Evolutionary conservation across 2,329 filamentous ascomycete genomes (phyloP).

Genomic region (Alternaria sp.): DNA sequence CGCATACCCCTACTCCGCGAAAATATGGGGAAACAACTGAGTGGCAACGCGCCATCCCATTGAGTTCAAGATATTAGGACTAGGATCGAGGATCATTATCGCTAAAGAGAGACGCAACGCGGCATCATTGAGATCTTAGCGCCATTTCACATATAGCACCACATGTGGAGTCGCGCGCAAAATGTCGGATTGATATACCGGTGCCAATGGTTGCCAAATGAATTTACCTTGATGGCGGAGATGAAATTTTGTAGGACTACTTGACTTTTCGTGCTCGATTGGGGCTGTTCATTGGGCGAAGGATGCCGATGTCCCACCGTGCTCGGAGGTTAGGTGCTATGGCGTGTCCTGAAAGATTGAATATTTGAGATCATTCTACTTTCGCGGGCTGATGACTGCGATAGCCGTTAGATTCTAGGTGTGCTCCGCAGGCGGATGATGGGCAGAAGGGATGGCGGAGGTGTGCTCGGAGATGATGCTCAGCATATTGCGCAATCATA

Average conservation of each 20-base stretch:
- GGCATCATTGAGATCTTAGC: background rate
- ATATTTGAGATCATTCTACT: background rate
- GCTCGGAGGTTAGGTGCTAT: background rate
- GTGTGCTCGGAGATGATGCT: constrained; percentile 3
- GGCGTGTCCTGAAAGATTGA: background rate
- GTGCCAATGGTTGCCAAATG: background rate
- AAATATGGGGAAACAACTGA: background rate
- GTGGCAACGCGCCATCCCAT: background rate
- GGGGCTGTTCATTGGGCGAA: background rate
- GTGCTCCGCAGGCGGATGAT: background rate
- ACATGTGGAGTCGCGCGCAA: background rate
- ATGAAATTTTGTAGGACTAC: background rate
- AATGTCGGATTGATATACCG: background rate
- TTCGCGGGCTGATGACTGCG: background rate
- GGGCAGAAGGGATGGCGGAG: background rate
- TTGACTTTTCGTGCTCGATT: background rate
- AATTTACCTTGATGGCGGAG: background rate
- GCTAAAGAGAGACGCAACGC: background rate
- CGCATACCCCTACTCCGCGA: background rate
- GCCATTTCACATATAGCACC: background rate
- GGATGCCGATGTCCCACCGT: background rate
- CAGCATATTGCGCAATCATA: background rate
- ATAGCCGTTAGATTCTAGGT: background rate
- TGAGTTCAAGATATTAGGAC: background rate
- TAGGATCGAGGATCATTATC: constrained; percentile 3